Evolutionary conservation across 495 filamentous ascomycete species (phyloP).

Genomic region (Oleoguttula mirabilis): DNA sequence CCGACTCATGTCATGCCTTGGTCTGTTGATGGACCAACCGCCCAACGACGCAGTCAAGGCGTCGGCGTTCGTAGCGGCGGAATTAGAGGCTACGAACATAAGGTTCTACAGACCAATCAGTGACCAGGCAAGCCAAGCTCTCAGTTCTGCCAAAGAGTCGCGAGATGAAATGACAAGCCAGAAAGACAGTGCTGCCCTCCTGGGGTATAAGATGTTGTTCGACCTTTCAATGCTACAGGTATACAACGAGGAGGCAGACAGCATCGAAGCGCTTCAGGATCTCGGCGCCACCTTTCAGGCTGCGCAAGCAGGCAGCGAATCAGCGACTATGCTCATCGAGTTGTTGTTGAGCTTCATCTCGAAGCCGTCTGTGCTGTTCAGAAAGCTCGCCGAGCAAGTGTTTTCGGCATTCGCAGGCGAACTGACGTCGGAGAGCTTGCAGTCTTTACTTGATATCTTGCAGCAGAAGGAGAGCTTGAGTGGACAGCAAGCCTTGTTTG

Average conservation of each 20-base stretch:
- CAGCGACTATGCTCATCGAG: slow-evolving; percentile 68
- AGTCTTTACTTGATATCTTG: slow-evolving; percentile 53
- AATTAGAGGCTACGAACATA: background rate
- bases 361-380: slow-evolving; percentile 70
- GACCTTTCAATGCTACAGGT: slow-evolving; percentile 76
- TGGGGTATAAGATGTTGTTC: slow-evolving; percentile 70
- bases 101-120: background rate
- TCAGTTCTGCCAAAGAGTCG: background rate
- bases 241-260: slow-evolving; percentile 80
- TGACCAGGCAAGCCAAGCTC: background rate
- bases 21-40: background rate
- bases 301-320: slow-evolving; percentile 43
- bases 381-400: slow-evolving; percentile 75
- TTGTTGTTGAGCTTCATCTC: slow-evolving; percentile 78
- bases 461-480: slow-evolving; percentile 66
- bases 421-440: slow-evolving; percentile 58
- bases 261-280: slow-evolving; percentile 62
- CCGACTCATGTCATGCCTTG: slow-evolving; percentile 4
- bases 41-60: background rate
- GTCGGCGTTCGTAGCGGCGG: background rate
- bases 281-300: slow-evolving; percentile 59
- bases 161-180: slow-evolving; percentile 1
- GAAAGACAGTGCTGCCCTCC: slow-evolving; percentile 15
- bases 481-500: slow-evolving; percentile 80
- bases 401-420: slow-evolving; percentile 65